Conservation (phyloP, 2,329 filamentous ascomycete species). For the Colletotrichum godetiae region DNA sequence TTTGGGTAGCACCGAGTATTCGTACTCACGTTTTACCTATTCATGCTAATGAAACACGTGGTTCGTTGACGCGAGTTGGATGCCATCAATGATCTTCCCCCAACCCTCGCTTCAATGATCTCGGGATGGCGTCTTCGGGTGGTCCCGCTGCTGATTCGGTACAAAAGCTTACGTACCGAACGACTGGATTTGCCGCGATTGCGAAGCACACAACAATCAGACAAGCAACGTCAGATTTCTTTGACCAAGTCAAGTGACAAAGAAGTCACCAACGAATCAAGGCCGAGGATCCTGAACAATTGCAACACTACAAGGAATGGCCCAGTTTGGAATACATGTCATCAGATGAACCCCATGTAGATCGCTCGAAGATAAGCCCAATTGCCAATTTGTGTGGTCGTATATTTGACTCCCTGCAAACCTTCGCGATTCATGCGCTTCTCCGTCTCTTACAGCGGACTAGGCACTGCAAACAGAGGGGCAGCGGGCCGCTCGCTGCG, state of each 20-base stretch:
- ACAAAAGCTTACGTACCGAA: background rate
- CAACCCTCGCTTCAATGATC: background rate
- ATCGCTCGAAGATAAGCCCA: background rate
- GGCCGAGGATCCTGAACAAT: background rate
- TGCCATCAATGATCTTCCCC: background rate
- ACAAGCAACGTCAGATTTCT: background rate
- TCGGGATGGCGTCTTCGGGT: background rate
- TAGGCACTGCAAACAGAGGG: background rate
- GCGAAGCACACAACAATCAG: background rate
- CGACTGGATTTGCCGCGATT: background rate
- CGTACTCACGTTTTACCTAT: no score
- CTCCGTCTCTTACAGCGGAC: constrained; percentile 10
- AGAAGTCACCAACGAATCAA: background rate
- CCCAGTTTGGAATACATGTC: background rate
- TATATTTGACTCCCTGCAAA: background rate
- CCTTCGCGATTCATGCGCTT: constrained; percentile 24
- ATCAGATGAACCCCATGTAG: constrained; percentile 1
- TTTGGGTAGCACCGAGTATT: no score
- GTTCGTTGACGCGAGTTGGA: background rate
- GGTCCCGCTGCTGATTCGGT: background rate
- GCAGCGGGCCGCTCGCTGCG: background rate
- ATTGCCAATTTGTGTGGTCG: background rate
- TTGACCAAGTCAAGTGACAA: background rate
- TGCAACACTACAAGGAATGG: background rate
- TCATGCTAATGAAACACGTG: background rate